phyloP scores from a whole-genome alignment of 495 filamentous ascomycete genomes.

The Xylaria sp. region DNA sequence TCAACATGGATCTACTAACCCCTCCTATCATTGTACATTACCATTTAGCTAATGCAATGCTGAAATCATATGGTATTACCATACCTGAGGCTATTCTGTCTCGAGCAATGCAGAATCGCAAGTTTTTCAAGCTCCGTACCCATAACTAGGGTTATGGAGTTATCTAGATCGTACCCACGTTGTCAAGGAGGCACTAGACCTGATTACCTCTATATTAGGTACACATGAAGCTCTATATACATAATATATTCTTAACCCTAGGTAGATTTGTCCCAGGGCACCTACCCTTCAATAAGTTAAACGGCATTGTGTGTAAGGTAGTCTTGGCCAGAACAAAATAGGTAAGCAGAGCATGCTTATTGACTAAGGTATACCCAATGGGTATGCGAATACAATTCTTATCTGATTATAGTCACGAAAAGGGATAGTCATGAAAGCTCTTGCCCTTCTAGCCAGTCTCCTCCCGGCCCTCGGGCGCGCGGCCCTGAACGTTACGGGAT shows the following conservation, averaged over 20 bases:
- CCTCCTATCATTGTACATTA: neutral
- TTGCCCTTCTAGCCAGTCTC: slow-evolving; percentile 23
- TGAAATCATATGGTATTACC: neutral
- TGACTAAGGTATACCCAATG: no score
- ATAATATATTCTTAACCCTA: neutral
- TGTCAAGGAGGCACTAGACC: neutral
- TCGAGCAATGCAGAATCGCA: slow-evolving; percentile 5
- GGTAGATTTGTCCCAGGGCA: neutral
- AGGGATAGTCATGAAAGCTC: slow-evolving; percentile 29
- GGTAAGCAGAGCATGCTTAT: slow-evolving; percentile 5
- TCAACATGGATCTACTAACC: neutral
- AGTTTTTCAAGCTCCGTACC: slow-evolving; percentile 14
- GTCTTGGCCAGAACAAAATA: slow-evolving; percentile 12
- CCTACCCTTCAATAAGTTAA: neutral
- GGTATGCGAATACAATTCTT: neutral
- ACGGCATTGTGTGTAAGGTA: neutral
- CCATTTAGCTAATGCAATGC: neutral
- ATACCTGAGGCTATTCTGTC: slow-evolving; percentile 7
- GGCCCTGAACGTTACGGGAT: slow-evolving; percentile 44
- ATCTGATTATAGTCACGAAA: neutral
- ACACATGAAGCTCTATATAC: neutral
- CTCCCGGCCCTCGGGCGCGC: slow-evolving; percentile 29
- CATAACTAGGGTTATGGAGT: slow-evolving; percentile 15
- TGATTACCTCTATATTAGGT: neutral
- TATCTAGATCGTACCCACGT: neutral